A percentile compares a stretch with the other conserved stretches of the same genome.
These are phyloP conservation scores for Monosporascus sp. DNA, from an alignment of 2,329 filamentous ascomycete genomes.

Conservation along the genomic window DNA sequence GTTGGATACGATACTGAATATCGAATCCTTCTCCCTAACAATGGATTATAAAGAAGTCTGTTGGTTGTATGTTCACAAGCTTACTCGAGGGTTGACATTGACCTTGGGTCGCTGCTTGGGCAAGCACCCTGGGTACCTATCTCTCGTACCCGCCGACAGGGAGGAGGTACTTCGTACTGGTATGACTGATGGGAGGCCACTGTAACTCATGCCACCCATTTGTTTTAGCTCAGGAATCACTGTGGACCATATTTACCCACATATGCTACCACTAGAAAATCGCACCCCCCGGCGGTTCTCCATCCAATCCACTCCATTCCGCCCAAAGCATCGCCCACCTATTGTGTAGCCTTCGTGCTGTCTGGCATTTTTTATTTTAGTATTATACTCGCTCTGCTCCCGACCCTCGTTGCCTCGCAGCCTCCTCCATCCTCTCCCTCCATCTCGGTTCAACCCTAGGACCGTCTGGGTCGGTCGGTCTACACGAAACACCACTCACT, in stretches of 20 bases:
- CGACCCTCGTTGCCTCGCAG: constrained; percentile 9
- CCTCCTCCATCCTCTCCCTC: constrained; percentile 9
- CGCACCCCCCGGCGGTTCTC: not conserved
- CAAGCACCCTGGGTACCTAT: too few species aligned
- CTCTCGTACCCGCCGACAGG: too few species aligned
- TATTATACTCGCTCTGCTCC: constrained; percentile 3
- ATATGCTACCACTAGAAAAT: not conserved
- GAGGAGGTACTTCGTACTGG: too few species aligned
- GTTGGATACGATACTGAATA: too few species aligned
- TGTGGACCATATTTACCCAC: not conserved
- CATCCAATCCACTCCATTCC: not conserved
- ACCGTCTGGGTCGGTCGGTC: not conserved
- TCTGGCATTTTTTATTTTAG: not conserved
- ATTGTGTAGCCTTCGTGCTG: not conserved
- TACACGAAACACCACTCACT: not conserved
- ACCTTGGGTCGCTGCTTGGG: too few species aligned
- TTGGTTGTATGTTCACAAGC: too few species aligned
- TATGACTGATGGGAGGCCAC: too few species aligned
- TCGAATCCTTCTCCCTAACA: too few species aligned
- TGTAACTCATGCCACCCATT: too few species aligned
- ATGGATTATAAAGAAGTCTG: too few species aligned
- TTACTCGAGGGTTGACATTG: too few species aligned
- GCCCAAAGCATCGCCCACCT: not conserved
- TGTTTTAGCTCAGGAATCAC: too few species aligned
- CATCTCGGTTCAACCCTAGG: constrained; percentile 3